These are phyloP conservation scores for Jatropha podagrica DNA, from an alignment of 441 rosid genomes.

Conservation along the genomic window DNA sequence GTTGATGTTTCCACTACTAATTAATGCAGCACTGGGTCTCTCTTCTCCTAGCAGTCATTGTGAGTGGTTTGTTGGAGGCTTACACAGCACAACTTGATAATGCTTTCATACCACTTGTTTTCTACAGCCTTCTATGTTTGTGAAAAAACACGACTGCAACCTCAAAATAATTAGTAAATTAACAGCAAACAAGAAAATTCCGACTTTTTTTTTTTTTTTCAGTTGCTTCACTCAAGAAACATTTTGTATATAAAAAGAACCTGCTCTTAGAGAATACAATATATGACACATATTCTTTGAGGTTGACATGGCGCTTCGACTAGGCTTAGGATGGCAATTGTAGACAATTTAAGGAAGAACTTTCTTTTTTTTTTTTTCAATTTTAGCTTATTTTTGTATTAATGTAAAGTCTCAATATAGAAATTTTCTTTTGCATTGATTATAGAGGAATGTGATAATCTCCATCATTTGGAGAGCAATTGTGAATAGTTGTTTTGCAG, in stretches of 20 bases:
- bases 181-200: neutral
- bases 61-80: slow-evolving; percentile 91
- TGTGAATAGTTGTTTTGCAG: too few relatives aligned
- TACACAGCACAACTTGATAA: slow-evolving; percentile 94
- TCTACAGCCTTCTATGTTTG: slow-evolving; percentile 91
- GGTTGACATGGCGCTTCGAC: neutral
- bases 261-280: slow-evolving; percentile 2
- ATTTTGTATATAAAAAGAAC: slow-evolving; percentile 8
- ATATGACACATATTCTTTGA: neutral
- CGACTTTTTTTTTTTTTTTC: neutral
- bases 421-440: too few relatives aligned
- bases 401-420: neutral
- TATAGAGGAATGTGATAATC: too few relatives aligned
- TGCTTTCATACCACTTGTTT: slow-evolving; percentile 92
- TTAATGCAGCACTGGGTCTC: slow-evolving; percentile 85
- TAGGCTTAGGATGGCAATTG: neutral
- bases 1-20: slow-evolving; percentile 14
- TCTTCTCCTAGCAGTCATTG: slow-evolving; percentile 65
- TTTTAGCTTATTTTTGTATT: neutral
- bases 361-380: neutral
- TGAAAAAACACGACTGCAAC: slow-evolving; percentile 25
- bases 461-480: too few relatives aligned
- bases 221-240: neutral
- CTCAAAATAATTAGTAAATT: neutral
- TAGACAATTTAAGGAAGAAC: neutral